Conservation (phyloP, 2,329 filamentous ascomycete genomes). For the Westerdykella sp. region DNA sequence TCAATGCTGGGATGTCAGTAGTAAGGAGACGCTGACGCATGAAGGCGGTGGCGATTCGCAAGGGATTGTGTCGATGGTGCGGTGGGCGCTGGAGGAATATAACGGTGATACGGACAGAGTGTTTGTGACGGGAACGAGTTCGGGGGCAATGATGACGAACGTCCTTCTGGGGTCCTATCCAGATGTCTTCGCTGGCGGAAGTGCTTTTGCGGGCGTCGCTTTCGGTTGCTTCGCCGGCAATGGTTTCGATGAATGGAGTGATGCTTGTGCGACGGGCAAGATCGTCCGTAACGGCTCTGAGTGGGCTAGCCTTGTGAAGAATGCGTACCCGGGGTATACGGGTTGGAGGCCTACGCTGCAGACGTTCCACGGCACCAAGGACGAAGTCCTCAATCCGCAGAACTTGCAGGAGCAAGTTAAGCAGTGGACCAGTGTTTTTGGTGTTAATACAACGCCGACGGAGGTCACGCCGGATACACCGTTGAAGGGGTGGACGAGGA, state of each 20-base stretch:
- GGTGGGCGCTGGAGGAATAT: constrained; percentile 25
- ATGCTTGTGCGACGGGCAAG: constrained; percentile 26
- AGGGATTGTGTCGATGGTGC: constrained; percentile 30
- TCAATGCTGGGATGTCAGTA: constrained; percentile 33
- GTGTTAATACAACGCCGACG: constrained; percentile 16
- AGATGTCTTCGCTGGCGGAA: constrained; percentile 31
- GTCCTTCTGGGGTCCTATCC: constrained; percentile 30
- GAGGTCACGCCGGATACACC: constrained; percentile 22
- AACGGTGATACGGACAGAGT: constrained; percentile 23
- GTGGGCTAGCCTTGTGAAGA: constrained; percentile 25
- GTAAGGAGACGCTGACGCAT: constrained; percentile 27
- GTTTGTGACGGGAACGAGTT: constrained; percentile 31
- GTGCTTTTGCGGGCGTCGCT: constrained; percentile 30
- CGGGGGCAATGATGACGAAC: constrained; percentile 34
- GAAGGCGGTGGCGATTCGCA: constrained; percentile 30
- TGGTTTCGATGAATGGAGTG: constrained; percentile 28
- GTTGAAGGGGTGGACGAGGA: constrained; percentile 26
- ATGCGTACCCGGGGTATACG: constrained; percentile 26
- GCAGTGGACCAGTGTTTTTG: constrained; percentile 30
- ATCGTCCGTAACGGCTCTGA: constrained; percentile 26
- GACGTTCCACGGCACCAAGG: constrained; percentile 23
- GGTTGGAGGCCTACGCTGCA: constrained; percentile 30
- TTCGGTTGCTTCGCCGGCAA: constrained; percentile 32
- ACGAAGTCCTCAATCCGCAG: constrained; percentile 25
- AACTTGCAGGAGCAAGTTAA: constrained; percentile 32